phyloP scores from a whole-genome alignment of 2,329 filamentous ascomycete species.

The Penicillium psychrosexuale region DNA sequence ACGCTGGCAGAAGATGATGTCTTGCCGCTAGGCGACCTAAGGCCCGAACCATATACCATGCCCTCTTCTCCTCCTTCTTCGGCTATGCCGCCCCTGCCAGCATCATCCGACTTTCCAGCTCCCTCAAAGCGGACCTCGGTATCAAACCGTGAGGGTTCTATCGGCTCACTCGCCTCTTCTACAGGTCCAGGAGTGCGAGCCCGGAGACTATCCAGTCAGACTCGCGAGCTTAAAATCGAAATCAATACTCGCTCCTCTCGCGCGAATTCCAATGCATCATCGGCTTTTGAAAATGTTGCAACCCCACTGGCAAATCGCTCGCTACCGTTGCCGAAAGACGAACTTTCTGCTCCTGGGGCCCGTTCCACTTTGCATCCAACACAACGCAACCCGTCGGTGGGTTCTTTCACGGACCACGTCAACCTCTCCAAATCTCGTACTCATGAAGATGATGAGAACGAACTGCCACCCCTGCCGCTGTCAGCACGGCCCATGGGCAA shows the following conservation, averaged over 20 bases:
- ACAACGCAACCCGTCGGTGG: constrained; percentile 33
- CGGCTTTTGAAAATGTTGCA: constrained; percentile 29
- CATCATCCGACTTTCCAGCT: constrained; percentile 38
- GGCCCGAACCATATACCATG: constrained; percentile 31
- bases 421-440: constrained; percentile 45
- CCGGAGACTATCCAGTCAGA: constrained; percentile 75
- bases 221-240: constrained; percentile 85
- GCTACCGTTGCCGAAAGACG: constrained; percentile 32
- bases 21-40: constrained; percentile 35
- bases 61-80: constrained; percentile 34
- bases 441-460: constrained; percentile 42
- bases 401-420: constrained; percentile 40
- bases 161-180: constrained; percentile 20
- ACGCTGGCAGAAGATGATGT: constrained; percentile 65
- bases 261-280: constrained; percentile 22
- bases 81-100: constrained; percentile 48
- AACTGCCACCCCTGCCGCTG: constrained; percentile 32
- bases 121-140: constrained; percentile 17
- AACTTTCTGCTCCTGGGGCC: constrained; percentile 18
- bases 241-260: constrained; percentile 51
- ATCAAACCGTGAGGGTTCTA: constrained; percentile 18
- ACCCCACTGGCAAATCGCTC: constrained; percentile 23
- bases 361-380: constrained; percentile 25
- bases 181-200: constrained; percentile 60
- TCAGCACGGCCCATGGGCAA: constrained; percentile 39